Base-by-base conservation (phyloP, 805 yeast genomes). In the Grigorovia yakushimaensis region DNA sequence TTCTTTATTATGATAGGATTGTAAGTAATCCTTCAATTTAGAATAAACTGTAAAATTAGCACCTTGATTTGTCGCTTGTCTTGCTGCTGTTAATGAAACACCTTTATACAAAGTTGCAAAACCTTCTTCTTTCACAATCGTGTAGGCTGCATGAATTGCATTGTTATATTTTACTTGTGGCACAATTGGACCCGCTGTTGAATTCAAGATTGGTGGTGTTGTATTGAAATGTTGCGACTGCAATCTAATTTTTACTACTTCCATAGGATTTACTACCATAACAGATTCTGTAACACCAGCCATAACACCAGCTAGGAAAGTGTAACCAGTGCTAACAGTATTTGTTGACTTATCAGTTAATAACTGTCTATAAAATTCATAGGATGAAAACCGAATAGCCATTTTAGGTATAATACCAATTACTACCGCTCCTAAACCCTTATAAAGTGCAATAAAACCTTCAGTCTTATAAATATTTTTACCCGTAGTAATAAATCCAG, bases 51-150 rank as follows among this genome's bases (percentile, higher is more conserved):
- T 91, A 70, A 91, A 91, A 71, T 93, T 91, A 43, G 94, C 97
- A 73, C 97, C 98, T 71, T 91, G 98, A 73, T 91, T 91, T 49
- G 96, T 83, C 24, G 98, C 97, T 68, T 91, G 98, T 73, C 98
- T 81, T 27, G 96, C 95, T 37, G 97, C 96, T 33, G 98, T 91
- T 61, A 91, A 79, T 2, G 89, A 78, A 23, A 91, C 98, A 64
- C 98, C 98, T 65, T 96, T 78, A 73, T 91, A 91, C 50, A 91
- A 70, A 9, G 96, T 86, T 44, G 77, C 75, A 58, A 86, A 73
- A 43, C 98, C 98, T 72, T 91, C 98, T 68, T 91, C 97, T 58
- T 77, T 83, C 52, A 84, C 78, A 59, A 93, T 84, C 35, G 88
- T 73, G 62, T 81, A 81, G 23, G 85, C 81, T 42, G 95, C 93